phyloP scores from a whole-genome alignment of 345 rosid genomes.

The Trapa bicornis region DNA sequence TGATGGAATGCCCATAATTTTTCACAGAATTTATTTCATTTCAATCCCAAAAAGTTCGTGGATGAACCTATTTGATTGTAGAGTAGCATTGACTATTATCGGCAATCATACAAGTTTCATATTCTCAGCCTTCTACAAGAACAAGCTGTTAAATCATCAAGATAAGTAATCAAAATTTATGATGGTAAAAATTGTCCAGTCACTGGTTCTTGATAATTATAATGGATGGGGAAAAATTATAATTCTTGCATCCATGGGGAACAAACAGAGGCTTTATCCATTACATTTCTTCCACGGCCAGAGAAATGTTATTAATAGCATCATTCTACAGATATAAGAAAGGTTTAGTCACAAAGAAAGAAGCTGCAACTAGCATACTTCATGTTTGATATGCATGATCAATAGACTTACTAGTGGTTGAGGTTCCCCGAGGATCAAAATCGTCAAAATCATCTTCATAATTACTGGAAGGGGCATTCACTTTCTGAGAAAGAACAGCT shows the following conservation, averaged over 20 bases:
- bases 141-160: not conserved
- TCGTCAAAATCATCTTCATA: constrained; percentile 66
- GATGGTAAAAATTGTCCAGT: not conserved
- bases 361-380: not conserved
- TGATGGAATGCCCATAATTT: not conserved
- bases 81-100: not conserved
- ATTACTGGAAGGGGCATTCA: constrained; percentile 32
- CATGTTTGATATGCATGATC: not conserved
- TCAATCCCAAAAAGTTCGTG: not conserved
- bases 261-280: not conserved
- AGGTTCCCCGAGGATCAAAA: constrained; percentile 92
- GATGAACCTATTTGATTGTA: not conserved
- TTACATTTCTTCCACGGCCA: not conserved
- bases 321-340: not conserved
- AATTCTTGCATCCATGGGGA: not conserved
- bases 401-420: constrained; percentile 50
- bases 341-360: not conserved
- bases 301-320: not conserved
- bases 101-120: not conserved
- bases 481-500: constrained; percentile 16
- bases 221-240: not conserved
- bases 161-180: not conserved
- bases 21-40: not conserved
- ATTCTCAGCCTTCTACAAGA: not conserved
- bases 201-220: not conserved